Percentiles rank a stretch among this genome's conserved stretches.
phyloP scores from a whole-genome alignment of 2,329 filamentous ascomycete species.

The Nigrospora sphaerica region DNA sequence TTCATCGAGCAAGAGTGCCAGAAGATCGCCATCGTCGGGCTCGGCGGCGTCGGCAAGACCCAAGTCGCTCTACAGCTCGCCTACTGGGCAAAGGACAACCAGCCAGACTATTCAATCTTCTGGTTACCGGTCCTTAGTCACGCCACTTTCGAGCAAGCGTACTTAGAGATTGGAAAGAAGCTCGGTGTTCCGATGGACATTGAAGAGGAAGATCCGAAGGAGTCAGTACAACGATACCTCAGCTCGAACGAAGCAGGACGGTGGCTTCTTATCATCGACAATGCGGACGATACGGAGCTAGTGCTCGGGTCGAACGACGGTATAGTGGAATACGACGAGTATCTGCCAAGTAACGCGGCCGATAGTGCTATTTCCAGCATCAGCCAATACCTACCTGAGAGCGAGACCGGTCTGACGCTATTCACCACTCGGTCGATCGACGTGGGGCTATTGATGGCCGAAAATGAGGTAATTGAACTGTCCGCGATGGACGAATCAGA shows the following conservation, averaged over 20 bases:
- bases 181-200: slow-evolving; percentile 29
- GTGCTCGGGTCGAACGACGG: slow-evolving; percentile 13
- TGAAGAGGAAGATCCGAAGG: slow-evolving; percentile 49
- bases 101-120: slow-evolving; percentile 30
- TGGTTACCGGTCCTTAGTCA: slow-evolving; percentile 33
- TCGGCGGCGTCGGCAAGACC: slow-evolving; percentile 35
- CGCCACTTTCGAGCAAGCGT: slow-evolving; percentile 32
- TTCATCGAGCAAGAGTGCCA: slow-evolving; percentile 9
- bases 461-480: no score
- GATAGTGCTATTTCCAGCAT: no score
- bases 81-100: slow-evolving; percentile 25
- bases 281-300: slow-evolving; percentile 29
- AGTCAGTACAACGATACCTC: slow-evolving; percentile 44
- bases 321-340: no score
- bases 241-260: slow-evolving; percentile 12
- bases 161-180: slow-evolving; percentile 21
- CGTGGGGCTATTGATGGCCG: no score
- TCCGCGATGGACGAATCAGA: not conserved
- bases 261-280: slow-evolving; percentile 38
- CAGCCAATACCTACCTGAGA: not conserved
- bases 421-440: no score
- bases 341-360: no score
- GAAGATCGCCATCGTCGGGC: slow-evolving; percentile 22
- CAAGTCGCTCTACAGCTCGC: slow-evolving; percentile 31
- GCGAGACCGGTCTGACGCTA: not conserved